Percentiles rank a stretch among this genome's conserved stretches.
Evolutionary conservation across 202 grass and related monocot species (phyloP).

Genomic region (Schoenoplectus triqueter): DNA sequence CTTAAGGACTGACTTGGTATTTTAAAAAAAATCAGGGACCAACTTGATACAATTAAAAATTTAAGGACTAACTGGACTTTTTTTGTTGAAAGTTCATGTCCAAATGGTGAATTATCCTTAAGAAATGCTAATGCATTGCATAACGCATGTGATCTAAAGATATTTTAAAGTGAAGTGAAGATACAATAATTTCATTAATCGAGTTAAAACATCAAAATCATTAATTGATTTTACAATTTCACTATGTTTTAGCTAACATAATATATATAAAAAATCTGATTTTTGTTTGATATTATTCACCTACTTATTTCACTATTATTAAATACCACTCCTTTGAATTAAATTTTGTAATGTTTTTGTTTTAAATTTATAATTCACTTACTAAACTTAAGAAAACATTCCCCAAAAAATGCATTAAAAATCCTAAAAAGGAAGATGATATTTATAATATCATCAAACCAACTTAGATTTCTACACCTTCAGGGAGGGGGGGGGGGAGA

Average conservation of each 20-base stretch:
- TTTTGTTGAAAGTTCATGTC: too few species aligned
- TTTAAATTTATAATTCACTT: too few species aligned
- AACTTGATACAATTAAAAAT: too few species aligned
- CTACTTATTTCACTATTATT: too few species aligned
- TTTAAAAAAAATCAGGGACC: too few species aligned
- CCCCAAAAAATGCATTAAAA: not conserved
- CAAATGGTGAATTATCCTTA: too few species aligned
- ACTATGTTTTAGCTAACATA: not conserved
- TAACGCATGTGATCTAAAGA: too few species aligned
- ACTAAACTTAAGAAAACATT: not conserved
- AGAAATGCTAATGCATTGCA: too few species aligned
- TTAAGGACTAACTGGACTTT: too few species aligned
- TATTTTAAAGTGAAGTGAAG: not conserved
- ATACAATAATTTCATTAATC: not conserved
- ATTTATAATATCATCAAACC: not conserved
- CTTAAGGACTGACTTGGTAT: too few species aligned
- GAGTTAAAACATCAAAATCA: not conserved
- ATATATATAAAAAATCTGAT: not conserved
- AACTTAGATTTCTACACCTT: not conserved
- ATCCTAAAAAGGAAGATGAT: not conserved
- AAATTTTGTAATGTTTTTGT: too few species aligned
- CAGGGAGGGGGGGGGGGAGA: not conserved
- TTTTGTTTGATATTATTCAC: not conserved
- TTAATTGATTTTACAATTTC: not conserved
- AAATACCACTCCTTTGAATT: too few species aligned